Conservation (phyloP, 192 early-diverging fungal genomes). For the Phycomyces nitens region DNA sequence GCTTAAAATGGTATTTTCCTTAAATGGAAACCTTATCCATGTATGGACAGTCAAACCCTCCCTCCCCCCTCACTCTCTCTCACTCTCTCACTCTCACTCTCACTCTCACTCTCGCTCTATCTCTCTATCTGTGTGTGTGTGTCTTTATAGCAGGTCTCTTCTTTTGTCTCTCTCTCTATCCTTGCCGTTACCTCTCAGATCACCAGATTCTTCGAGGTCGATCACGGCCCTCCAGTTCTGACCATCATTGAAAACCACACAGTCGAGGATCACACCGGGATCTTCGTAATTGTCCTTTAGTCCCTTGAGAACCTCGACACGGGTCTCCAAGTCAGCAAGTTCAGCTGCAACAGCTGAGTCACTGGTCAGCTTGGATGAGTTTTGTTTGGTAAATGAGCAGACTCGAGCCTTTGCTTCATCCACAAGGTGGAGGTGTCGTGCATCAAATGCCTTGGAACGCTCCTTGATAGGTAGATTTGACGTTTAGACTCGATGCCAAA, state of each 20-base stretch:
- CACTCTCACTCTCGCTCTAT: too few species aligned
- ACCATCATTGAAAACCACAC: constrained; percentile 87
- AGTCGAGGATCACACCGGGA: constrained; percentile 75
- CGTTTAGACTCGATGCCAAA: background rate
- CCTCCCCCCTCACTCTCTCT: background rate
- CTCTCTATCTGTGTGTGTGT: too few species aligned
- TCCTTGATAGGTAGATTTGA: constrained; percentile 24
- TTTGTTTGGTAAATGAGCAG: constrained; percentile 43
- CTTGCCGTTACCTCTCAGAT: constrained; percentile 52
- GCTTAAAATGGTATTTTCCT: background rate
- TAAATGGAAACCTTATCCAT: constrained; percentile 8
- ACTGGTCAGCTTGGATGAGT: constrained; percentile 25
- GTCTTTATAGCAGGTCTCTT: too few species aligned
- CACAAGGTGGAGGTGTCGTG: constrained; percentile 40
- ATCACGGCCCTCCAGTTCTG: constrained; percentile 80
- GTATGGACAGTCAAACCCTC: background rate
- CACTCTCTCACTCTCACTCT: too few species aligned
- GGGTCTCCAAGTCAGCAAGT: constrained; percentile 60
- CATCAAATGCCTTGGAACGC: constrained; percentile 43
- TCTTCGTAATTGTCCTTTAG: constrained; percentile 64
- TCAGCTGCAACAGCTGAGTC: constrained; percentile 38
- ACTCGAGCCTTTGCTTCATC: constrained; percentile 44
- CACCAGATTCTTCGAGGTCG: constrained; percentile 73
- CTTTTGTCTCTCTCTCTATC: background rate
- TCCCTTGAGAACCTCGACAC: constrained; percentile 62